Base-by-base conservation (phyloP, 768 basidiomycete species). In the Termitomyces sp. region DNA sequence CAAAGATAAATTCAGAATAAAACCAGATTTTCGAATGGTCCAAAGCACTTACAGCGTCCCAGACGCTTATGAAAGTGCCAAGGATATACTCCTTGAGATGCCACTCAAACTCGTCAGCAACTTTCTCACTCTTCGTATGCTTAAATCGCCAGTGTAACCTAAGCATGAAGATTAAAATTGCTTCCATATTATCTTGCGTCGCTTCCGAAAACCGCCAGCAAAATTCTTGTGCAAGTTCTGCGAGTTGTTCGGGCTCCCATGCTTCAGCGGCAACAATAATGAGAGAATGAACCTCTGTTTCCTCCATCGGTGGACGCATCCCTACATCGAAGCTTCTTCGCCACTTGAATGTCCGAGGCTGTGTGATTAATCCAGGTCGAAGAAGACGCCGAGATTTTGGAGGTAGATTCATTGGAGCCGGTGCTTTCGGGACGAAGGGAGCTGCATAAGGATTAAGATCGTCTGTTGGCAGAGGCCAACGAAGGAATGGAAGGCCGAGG, bases 31-130 rank as follows among this genome's bases (percentile, higher is more conserved):
- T 19, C 16, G 23, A 14, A 19, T 10, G 21, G 9, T 25, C 11
- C 12, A 56, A 45, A 43, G 43, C 10, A 56, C 61, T 60, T 34
- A 64, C 64, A 32, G 61, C 56, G 44, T 64, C 64, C 64, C 64
- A 64, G n/a, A 63, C 60, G 34, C 60, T 63, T 34, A 58, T 40
- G 27, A 63, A 64, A 17, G 64, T 61, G 7, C 60, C 61, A 28
- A 63, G 50, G 28, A 63, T 41, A 21, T 28, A 46, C 41, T 63
- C 63, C 52, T 61, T 63, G 1, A 61, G 41, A 40, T 61, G 60
- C 63, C 63, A 63, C 32, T 57, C 46, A 21, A 61, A 63, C 16
- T 51, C 42, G 43, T 59, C 56, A 10, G 52, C 60, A 34, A 51
- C 28, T 12, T 59, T 60, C 23, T 49, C 32, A 25, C 54, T 48